Base-by-base conservation (phyloP, 768 basidiomycete species). In the Asterophora lycoperdoides region DNA sequence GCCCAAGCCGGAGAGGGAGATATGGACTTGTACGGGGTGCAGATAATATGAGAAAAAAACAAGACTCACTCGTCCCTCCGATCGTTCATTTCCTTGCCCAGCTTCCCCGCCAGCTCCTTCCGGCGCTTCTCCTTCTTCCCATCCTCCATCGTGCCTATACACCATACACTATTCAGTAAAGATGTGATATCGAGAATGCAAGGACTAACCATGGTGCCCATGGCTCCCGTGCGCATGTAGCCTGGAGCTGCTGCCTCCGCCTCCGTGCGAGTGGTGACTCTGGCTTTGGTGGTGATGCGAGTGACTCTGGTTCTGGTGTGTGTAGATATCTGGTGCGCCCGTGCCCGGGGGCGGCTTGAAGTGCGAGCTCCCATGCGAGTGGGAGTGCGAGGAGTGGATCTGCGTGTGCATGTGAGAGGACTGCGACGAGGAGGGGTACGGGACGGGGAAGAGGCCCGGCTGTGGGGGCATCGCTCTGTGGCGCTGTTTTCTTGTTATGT, bases 81-180 rank as follows among this genome's bases (percentile, higher is more conserved):
- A 65, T 90, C 87, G 60, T 64, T 75, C 70, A 86, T 77, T 56
- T 89, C 87, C 63, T 84, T 88, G 18, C 80, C 80, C 23, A 85
- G 63, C 68, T 81, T 86, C 45, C 81, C 79, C n/a, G 80, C 75
- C 26, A 84, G 62, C 46, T 89, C 86, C 59, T 80, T 83, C 53
- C 82, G 71, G 64, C 80, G 79, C 72, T 78, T 83, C 47, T 86
- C 85, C 58, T 77, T 80, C 69, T 81, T 73, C 33, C 64, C 69
- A 23, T 77, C 76, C 48, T 74, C 70, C 4, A 49, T 47, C 17
- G 53, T 17, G 26, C 38, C 52, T 49, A 14, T 18, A 28, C 40
- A 28, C 23, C 23, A 5, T 13, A 40, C 19, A 23, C 34, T 26
- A 48, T 39, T 13, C 35, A 50, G 33, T n/a, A 1, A 32, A 29